These are phyloP conservation scores for Luffa aegyptiaca DNA, from an alignment of 306 rosid species.

Conservation along the genomic window DNA sequence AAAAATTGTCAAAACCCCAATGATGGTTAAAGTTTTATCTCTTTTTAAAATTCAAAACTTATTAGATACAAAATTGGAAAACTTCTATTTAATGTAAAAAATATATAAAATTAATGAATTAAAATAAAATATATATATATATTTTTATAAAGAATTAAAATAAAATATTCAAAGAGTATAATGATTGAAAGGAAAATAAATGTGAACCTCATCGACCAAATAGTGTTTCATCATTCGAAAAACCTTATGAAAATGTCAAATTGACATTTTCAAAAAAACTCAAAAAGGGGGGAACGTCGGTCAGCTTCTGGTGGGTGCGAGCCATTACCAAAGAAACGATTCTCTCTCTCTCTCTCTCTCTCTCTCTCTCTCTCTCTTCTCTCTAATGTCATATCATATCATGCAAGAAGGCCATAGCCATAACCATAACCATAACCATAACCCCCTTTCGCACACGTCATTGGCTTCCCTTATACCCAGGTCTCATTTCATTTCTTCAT, in stretches of 20 bases:
- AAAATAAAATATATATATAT: no score
- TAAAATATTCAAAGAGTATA: no score
- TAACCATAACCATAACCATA: conserved; percentile 23
- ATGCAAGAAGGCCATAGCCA: conserved; percentile 48
- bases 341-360: neutral
- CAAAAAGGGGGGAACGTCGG: neutral
- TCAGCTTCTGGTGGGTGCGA: neutral
- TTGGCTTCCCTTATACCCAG: conserved; percentile 46
- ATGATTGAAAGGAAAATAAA: no score
- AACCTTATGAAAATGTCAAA: neutral
- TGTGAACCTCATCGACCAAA: no score
- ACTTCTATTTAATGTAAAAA: no score
- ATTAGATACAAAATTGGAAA: no score
- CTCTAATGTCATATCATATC: conserved; percentile 50
- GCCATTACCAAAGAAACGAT: neutral
- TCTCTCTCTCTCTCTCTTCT: conserved; percentile 4
- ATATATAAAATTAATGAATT: no score
- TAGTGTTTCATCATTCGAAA: no score
- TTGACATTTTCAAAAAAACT: neutral
- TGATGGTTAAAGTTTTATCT: no score
- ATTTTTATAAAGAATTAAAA: no score
- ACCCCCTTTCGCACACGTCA: conserved; percentile 37
- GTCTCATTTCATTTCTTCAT: conserved; percentile 31
- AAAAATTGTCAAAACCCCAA: no score
- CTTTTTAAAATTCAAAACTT: no score